Evolutionary conservation across 805 yeast genomes (phyloP).

Genomic region (Saccharomycopsis selenospora): DNA sequence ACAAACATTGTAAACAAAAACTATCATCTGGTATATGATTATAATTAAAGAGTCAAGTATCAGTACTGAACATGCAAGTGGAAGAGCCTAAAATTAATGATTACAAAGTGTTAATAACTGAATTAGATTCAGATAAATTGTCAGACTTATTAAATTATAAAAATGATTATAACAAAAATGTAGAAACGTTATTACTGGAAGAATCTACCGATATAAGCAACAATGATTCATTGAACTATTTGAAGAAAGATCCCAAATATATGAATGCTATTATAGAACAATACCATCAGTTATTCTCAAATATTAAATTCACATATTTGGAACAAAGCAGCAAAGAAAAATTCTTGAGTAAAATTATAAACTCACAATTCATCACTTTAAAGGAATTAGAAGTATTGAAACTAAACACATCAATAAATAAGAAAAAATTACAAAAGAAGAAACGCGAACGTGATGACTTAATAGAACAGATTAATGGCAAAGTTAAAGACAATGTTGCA

Average conservation of each 20-base stretch:
- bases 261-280: conserved; percentile 13
- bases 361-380: conserved; percentile 15
- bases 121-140: conserved; percentile 11
- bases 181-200: conserved; percentile 9
- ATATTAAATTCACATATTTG: conserved; percentile 19
- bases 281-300: conserved; percentile 17
- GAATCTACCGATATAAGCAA: not conserved
- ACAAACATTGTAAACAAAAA: too few relatives aligned
- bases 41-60: too few relatives aligned
- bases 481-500: conserved; percentile 2
- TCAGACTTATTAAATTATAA: conserved; percentile 12
- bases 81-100: not conserved
- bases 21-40: too few relatives aligned
- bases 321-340: conserved; percentile 21
- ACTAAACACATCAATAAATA: not conserved
- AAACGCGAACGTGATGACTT: conserved; percentile 15
- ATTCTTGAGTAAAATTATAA: conserved; percentile 15
- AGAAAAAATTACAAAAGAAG: conserved; percentile 11
- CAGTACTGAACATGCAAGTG: too few relatives aligned
- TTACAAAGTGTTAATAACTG: not conserved
- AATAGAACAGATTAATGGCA: conserved; percentile 4
- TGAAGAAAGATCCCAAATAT: conserved; percentile 11
- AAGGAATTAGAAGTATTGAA: conserved; percentile 13
- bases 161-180: conserved; percentile 16
- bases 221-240: conserved; percentile 6